phyloP scores from a whole-genome alignment of 352 stramenopile species.

The Pythium scleroteichum region DNA sequence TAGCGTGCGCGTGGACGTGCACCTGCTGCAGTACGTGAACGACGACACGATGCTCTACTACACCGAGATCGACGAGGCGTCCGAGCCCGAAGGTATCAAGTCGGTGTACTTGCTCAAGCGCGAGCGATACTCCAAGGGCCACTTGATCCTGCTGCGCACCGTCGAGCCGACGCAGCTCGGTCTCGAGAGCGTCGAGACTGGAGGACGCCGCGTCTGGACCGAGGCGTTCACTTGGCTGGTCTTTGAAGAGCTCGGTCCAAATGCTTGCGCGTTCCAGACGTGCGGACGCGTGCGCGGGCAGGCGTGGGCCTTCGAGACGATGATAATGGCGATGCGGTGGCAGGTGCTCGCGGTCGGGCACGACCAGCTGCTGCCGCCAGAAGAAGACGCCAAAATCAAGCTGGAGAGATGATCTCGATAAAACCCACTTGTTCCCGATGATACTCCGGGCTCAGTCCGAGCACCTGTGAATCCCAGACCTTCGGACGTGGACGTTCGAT shows the following conservation, averaged over 20 bases:
- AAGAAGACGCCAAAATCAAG: not conserved
- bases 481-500: too few species aligned
- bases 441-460: too few species aligned
- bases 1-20: not conserved
- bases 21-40: slow-evolving; percentile 15
- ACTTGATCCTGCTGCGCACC: slow-evolving; percentile 14
- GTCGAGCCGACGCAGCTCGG: not conserved
- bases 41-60: slow-evolving; percentile 14
- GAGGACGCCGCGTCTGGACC: slow-evolving; percentile 1
- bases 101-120: slow-evolving; percentile 6
- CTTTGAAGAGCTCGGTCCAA: not conserved
- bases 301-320: slow-evolving; percentile 4
- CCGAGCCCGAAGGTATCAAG: not conserved
- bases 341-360: slow-evolving; percentile 10
- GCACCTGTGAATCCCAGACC: too few species aligned
- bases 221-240: slow-evolving; percentile 7
- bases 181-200: not conserved
- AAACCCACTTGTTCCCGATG: not conserved
- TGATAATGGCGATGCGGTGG: slow-evolving; percentile 15
- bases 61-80: not conserved
- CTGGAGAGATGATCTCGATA: not conserved
- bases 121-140: not conserved
- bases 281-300: not conserved
- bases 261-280: not conserved
- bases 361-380: not conserved